Conservation (phyloP, 345 rosid species). For the Psidium friedrichsthalianum region DNA sequence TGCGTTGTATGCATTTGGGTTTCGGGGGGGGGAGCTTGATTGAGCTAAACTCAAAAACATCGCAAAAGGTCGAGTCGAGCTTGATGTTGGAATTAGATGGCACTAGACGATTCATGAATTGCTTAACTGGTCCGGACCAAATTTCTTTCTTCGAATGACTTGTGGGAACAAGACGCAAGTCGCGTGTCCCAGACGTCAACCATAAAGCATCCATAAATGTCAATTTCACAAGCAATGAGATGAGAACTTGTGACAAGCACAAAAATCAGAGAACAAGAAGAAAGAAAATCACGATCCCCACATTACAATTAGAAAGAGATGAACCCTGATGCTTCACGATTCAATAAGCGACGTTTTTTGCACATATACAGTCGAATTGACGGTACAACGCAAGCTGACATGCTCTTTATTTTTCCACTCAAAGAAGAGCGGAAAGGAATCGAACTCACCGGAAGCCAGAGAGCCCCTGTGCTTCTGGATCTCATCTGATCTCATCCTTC, state of each 20-base stretch:
- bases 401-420: neutral
- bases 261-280: neutral
- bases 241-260: too few relatives aligned
- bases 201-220: neutral
- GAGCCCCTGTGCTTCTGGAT: slow-evolving; percentile 21
- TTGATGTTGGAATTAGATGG: neutral
- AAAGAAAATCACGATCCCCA: neutral
- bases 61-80: neutral
- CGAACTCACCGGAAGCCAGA: neutral
- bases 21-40: neutral
- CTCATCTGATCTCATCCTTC: slow-evolving; percentile 53
- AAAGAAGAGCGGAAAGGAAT: neutral
- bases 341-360: neutral
- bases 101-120: neutral
- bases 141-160: neutral
- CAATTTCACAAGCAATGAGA: neutral
- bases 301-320: neutral
- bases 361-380: neutral
- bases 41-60: neutral
- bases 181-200: neutral
- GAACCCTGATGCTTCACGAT: neutral
- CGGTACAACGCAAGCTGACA: neutral
- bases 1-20: neutral
- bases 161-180: neutral
- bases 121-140: neutral